A percentile compares a stretch with the other conserved stretches of the same genome.
Evolutionary conservation across 1,139 yeast species (phyloP).

Genomic region (Arxiozyma slooffiae): DNA sequence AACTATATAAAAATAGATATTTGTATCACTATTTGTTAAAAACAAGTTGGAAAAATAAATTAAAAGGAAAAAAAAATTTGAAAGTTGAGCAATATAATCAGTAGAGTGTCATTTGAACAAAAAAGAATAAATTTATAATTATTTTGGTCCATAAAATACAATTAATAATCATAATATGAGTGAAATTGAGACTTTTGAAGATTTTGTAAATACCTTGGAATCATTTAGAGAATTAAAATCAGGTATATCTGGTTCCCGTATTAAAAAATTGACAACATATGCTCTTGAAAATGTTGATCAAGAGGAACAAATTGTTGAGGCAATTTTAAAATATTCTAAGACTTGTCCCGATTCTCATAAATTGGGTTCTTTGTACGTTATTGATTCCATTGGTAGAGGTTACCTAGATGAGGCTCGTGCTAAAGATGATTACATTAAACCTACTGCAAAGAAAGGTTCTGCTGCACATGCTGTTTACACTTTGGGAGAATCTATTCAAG

Average conservation of each 20-base stretch:
- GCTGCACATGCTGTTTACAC: conserved; percentile 63
- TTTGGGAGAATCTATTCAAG: conserved; percentile 49
- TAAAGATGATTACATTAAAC: conserved; percentile 37
- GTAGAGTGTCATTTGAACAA: neutral
- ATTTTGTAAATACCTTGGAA: conserved; percentile 59
- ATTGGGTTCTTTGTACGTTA: conserved; percentile 80
- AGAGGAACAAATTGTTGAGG: conserved; percentile 24
- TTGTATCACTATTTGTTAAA: neutral
- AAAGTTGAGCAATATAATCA: neutral
- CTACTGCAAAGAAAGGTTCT: conserved; percentile 56
- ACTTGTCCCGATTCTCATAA: conserved; percentile 73
- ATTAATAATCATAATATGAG: neutral
- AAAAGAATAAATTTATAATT: neutral
- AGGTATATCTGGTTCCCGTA: conserved; percentile 94
- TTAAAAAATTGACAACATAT: conserved; percentile 69
- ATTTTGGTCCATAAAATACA: neutral
- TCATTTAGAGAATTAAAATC: conserved; percentile 72
- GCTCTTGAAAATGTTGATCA: conserved; percentile 59
- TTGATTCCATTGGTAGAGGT: conserved; percentile 85
- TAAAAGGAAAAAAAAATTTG: neutral
- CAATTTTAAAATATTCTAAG: conserved; percentile 47
- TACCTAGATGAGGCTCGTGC: conserved; percentile 67
- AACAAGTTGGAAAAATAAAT: neutral
- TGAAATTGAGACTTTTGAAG: conserved; percentile 33
- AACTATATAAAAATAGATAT: neutral